Base-by-base conservation (phyloP, 2,329 filamentous ascomycete genomes). In the Penicillium frequentans region DNA sequence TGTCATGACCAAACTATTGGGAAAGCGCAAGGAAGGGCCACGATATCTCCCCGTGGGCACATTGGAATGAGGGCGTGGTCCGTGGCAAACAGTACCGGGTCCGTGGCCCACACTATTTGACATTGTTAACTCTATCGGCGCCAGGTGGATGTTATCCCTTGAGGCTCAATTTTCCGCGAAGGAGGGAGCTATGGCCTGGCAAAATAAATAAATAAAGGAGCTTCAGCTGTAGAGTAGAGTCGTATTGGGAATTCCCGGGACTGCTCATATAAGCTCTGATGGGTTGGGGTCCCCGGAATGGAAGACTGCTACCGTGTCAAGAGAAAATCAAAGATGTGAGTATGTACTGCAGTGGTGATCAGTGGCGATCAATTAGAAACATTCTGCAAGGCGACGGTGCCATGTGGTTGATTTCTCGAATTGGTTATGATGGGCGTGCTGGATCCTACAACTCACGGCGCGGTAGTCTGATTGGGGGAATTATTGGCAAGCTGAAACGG, bases 371-470 rank as follows among this genome's bases (percentile, higher is more conserved):
- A 47, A 37, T 31, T 44, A 61, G 47, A 66, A 49, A 64, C 62
- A 65, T 65, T 64, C 64, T 65, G 64, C 61, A 66, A 66, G 62
- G 64, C 58, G 49, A 56, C 52, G 44, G 59, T 43, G 60, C 64
- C 64, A 66, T 66, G 64, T 66, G 64, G 64, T 58, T 48, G 24
- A 9, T 3, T 14, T 26, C 46, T 24, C 16, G 33, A 55, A 52
- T 37, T 47, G 52, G 56, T 35, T 45, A 57, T 56, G 61, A 56
- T 64, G 29, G 29, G 49, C 57, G 45, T 45, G 35, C 21, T 49
- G 42, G 33, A 51, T 39, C 13, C 37, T 52, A 29, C 19, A 19
- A 19, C 24, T 47, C 21, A 29, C 45, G 13, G 23, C 10, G 19
- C 42, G 19, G 24, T 5, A 24, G 29, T 31, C 13, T 14, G 29